Evolutionary conservation across 257 asterid genomes (phyloP), one percentile per base, ranked within the genome.

Genomic region (Fraxinus cuspidata): DNA sequence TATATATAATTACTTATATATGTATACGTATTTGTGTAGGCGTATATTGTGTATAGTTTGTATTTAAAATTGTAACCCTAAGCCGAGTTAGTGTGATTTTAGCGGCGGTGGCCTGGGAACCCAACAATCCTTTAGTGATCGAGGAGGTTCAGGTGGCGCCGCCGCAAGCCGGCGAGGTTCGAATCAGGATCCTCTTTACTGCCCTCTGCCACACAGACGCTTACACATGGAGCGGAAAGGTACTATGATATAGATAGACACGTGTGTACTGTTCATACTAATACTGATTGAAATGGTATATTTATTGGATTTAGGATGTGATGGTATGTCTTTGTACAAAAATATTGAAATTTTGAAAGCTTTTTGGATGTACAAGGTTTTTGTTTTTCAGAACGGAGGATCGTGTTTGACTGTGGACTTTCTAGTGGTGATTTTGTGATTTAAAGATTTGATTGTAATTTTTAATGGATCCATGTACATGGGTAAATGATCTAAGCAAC

Each of bases 91-190:
- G 4, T 51, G 23, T 66, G 38, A 10, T 71, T 47, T 27, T 73
- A 90, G 98, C 97, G 65, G 97, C 98, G 90, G 98, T 93, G 92
- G 96, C 98, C 86, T 93, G 98, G 98, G 98, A 93, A 89, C 92
- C 98, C 89, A 90, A 90, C 71, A 93, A 93, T 85, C 96, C 98
- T 0, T 86, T 92, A 78, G 96, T 87, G 81, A 91, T 93, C 70
- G 96, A 93, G 87, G 95, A 93, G 18, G 97, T 93, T 28, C 93
- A 93, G 91, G 98, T 93, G 82, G 95, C 93, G 68, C 98, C 97
- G 74, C 98, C 98, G 29, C 98, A 91, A 47, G 89, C 98, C 63
- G 96, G 98, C 4, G 98, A 93, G 82, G 97, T 93, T 56, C 92
- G 98, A 49, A 80, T 93, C 66, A 88, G 90, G 87, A 81, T 93